These are phyloP conservation scores for Alternaria tenuissima DNA, from an alignment of 2,329 filamentous ascomycete genomes.

Conservation along the genomic window DNA sequence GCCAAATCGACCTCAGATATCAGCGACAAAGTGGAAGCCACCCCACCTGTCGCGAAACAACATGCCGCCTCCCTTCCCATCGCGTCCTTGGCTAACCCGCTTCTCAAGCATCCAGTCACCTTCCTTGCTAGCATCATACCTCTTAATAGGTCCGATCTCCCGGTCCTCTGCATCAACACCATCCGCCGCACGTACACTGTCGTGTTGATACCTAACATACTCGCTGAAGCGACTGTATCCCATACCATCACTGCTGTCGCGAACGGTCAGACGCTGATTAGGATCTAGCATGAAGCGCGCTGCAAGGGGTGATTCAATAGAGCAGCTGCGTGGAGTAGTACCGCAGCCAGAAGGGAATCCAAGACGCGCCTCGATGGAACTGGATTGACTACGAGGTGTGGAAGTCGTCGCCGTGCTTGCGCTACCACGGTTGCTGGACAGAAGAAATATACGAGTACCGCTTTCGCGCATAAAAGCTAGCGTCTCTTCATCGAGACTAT, in stretches of 20 bases:
- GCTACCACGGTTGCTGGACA: conserved; percentile 12
- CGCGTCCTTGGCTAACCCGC: conserved; percentile 18
- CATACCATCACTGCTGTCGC: conserved; percentile 20
- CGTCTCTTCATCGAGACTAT: conserved; percentile 25
- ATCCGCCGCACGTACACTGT: conserved; percentile 11
- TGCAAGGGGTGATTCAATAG: conserved; percentile 23
- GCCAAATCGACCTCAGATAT: conserved; percentile 12
- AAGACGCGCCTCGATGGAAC: conserved; percentile 21
- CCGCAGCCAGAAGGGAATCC: conserved; percentile 20
- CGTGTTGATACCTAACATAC: conserved; percentile 12
- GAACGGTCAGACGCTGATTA: conserved; percentile 15
- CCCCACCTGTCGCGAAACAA: conserved; percentile 26
- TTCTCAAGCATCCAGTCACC: conserved; percentile 30
- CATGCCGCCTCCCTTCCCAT: conserved; percentile 23
- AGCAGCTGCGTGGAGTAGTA: conserved; percentile 9
- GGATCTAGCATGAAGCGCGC: conserved; percentile 17
- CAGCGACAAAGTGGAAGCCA: conserved; percentile 25
- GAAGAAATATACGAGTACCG: conserved; percentile 24
- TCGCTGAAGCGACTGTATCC: conserved; percentile 24
- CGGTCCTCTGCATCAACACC: conserved; percentile 20
- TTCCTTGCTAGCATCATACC: conserved; percentile 17
- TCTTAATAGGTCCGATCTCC: conserved; percentile 26
- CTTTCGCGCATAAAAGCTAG: conserved; percentile 24
- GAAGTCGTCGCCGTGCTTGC: conserved; percentile 17
- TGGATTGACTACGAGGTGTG: conserved; percentile 10